Evolutionary conservation across 148 eudicot species (phyloP).

Genomic region (Fagopyrum esculentum): DNA sequence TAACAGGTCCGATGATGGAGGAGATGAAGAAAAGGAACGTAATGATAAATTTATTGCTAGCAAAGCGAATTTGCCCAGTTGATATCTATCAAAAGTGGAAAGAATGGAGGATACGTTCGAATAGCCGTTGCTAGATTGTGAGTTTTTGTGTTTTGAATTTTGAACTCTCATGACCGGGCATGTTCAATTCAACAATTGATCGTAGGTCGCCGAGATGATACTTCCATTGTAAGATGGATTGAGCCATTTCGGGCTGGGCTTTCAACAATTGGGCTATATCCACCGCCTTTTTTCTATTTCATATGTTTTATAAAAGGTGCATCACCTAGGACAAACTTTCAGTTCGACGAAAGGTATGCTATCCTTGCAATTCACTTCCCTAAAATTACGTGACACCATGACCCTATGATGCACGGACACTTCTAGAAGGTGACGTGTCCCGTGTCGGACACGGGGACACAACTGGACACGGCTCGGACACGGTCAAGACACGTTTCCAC

Average conservation of each 20-base stretch:
- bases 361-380: too few relatives aligned
- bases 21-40: neutral
- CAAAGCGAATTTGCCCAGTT: neutral
- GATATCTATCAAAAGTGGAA: neutral
- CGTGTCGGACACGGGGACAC: too few relatives aligned
- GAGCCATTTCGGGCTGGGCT: neutral
- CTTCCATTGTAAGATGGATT: neutral
- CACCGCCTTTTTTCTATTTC: neutral
- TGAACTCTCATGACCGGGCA: neutral
- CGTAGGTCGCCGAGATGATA: neutral
- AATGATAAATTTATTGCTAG: neutral
- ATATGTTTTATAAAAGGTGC: too few relatives aligned
- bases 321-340: too few relatives aligned
- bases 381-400: too few relatives aligned
- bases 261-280: neutral
- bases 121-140: neutral
- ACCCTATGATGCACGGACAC: too few relatives aligned
- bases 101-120: neutral
- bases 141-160: neutral
- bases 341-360: too few relatives aligned
- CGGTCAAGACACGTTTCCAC: too few relatives aligned
- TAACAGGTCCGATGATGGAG: neutral
- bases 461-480: too few relatives aligned
- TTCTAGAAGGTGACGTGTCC: too few relatives aligned
- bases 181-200: neutral